These are phyloP conservation scores for Pichia scutulata DNA, from an alignment of 805 yeast species.

Conservation along the genomic window DNA sequence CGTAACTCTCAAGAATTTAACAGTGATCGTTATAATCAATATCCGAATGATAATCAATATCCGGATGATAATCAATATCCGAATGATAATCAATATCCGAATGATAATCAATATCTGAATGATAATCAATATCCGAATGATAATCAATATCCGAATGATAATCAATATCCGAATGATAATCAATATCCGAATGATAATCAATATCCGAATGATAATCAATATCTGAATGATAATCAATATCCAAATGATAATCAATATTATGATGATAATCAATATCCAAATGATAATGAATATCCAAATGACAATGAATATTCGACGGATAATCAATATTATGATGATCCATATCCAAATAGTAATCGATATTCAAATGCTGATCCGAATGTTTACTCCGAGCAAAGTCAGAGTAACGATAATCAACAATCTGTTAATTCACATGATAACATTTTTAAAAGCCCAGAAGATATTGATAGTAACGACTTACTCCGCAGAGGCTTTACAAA, in stretches of 20 bases:
- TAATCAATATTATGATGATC: too few relatives aligned
- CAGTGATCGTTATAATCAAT: not conserved
- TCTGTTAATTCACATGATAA: not conserved
- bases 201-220: not conserved
- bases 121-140: too few relatives aligned
- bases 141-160: too few relatives aligned
- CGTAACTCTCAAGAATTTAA: not conserved
- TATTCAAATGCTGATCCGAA: not conserved
- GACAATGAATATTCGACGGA: too few relatives aligned
- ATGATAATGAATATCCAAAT: too few relatives aligned
- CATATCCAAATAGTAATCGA: too few relatives aligned
- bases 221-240: not conserved
- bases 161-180: not conserved
- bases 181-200: not conserved
- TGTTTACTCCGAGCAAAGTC: not conserved
- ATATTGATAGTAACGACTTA: not conserved
- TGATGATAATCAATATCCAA: not conserved
- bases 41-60: not conserved
- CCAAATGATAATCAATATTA: too few relatives aligned
- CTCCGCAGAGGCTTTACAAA: slow-evolving; percentile 14
- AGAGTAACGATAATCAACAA: not conserved
- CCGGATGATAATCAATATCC: not conserved
- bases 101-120: too few relatives aligned
- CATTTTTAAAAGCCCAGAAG: not conserved
- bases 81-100: too few relatives aligned